Conservation (phyloP, 179 eudicot species). For the Drosera spatulata region DNA sequence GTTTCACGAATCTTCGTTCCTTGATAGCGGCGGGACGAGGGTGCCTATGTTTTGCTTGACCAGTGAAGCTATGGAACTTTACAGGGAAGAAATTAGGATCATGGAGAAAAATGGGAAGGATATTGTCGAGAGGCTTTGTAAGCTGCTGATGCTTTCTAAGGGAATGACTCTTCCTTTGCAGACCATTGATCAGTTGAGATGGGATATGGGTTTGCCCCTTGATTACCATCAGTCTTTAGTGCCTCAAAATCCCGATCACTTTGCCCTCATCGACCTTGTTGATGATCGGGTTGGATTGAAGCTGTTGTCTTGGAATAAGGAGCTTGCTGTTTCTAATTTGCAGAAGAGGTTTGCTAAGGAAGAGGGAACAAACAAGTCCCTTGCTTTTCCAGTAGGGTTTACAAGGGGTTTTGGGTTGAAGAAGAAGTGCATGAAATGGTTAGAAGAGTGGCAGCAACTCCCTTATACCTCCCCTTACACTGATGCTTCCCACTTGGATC, state of each 20-base stretch:
- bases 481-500: conserved; percentile 71
- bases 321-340: conserved; percentile 55
- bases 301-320: conserved; percentile 50
- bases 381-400: conserved; percentile 71
- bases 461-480: conserved; percentile 85
- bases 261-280: conserved; percentile 40
- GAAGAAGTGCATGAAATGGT: conserved; percentile 71
- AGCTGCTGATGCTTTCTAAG: conserved; percentile 66
- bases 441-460: conserved; percentile 84
- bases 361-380: conserved; percentile 11
- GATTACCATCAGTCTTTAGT: conserved; percentile 43
- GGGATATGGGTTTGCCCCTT: conserved; percentile 88
- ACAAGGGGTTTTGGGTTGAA: conserved; percentile 80
- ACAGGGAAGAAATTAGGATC: conserved; percentile 27
- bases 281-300: conserved; percentile 67
- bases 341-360: conserved; percentile 24
- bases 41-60: conserved; percentile 68
- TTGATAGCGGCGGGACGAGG: conserved; percentile 63
- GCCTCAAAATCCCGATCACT: conserved; percentile 26
- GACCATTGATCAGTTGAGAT: conserved; percentile 71
- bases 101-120: conserved; percentile 30
- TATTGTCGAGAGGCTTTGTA: conserved; percentile 43
- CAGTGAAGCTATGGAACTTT: conserved; percentile 32
- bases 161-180: conserved; percentile 57
- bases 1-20: conserved; percentile 46